phyloP scores from a whole-genome alignment of 2,329 filamentous ascomycete genomes.

The Cercospora sp. region DNA sequence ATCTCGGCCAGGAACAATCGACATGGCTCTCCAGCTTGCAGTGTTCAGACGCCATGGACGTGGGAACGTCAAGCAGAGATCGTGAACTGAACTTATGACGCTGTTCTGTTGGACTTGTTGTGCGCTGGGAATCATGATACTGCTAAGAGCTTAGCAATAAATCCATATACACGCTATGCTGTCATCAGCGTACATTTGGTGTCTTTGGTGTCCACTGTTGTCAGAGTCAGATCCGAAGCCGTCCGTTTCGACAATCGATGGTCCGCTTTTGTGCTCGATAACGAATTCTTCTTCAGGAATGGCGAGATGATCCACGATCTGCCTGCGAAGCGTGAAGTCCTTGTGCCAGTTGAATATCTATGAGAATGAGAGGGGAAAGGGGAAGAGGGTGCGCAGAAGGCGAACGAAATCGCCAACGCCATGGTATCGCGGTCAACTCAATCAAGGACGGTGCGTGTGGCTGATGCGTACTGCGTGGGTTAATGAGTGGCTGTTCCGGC shows the following conservation, averaged over 20 bases:
- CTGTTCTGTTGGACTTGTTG: background rate
- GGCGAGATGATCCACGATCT: constrained; percentile 6
- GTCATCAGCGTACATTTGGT: background rate
- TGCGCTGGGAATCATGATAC: background rate
- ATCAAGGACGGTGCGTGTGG: background rate
- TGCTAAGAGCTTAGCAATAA: background rate
- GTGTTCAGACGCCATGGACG: background rate
- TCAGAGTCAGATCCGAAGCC: background rate
- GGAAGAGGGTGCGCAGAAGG: background rate
- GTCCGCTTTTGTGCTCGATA: background rate
- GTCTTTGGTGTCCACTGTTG: background rate
- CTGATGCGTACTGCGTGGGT: constrained; percentile 4
- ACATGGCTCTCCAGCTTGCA: background rate
- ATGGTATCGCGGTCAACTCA: background rate
- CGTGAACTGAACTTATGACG: background rate
- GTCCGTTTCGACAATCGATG: background rate
- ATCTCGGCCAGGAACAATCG: background rate
- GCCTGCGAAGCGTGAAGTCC: background rate
- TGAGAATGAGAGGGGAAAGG: background rate
- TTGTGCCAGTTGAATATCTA: background rate
- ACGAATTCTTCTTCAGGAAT: constrained; percentile 2
- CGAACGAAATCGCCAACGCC: constrained; percentile 6
- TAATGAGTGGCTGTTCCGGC: constrained; percentile 1
- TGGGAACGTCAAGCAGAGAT: background rate
- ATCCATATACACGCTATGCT: background rate